Base-by-base conservation (phyloP, 1,284 basidiomycete genomes). In the Abortiporus biennis region DNA sequence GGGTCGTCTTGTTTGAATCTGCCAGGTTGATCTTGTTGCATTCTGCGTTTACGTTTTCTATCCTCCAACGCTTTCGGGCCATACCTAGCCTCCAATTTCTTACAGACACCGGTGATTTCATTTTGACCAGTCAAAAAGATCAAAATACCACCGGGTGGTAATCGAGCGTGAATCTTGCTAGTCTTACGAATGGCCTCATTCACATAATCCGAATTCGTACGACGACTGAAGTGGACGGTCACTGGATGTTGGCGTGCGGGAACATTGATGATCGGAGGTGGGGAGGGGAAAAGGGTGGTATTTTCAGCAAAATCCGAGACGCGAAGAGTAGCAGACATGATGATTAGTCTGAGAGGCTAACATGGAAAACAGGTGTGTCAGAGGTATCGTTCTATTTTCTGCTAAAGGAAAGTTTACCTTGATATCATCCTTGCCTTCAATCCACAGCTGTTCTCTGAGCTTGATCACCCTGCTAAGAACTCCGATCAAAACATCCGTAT, bases 301-400 rank as follows among this genome's bases (percentile, higher is more conserved):
- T 99, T 99, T 48, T 87, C 79, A 1, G 87, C 84, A 56, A 99
- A 99, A 64, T 99, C 96, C 40, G 82, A 80, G 19, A 98, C 86
- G 20, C 94, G 88, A 4, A 99, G 76, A 0, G 96, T 99, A 1
- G 96, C 96, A 31, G 95, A 99, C 96, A 99, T 99, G 67, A 99
- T 96, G 47, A 99, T 80, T 32, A 99, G 72, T 9, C 96, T 81
- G 5, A 99, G 66, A 8, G 95, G 95, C 75, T 90, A 33, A 47
- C 30, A 39, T 1, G 36, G 47, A n/a, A 30, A 34, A 17, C 17
- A 34, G 11, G 8, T 23, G 11, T 17, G 17, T 37, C 11, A 6
- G 11, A 37, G 11, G 6, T 8, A 29, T 29, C 27, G 36, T 8
- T 23, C 23, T 16, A 23, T n/a, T n/a, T n/a, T n/a, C n/a, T n/a